Evolutionary conservation across 164 flowering plant species (phyloP), one percentile per base, ranked within the genome.

Genomic region (Piper betle): DNA sequence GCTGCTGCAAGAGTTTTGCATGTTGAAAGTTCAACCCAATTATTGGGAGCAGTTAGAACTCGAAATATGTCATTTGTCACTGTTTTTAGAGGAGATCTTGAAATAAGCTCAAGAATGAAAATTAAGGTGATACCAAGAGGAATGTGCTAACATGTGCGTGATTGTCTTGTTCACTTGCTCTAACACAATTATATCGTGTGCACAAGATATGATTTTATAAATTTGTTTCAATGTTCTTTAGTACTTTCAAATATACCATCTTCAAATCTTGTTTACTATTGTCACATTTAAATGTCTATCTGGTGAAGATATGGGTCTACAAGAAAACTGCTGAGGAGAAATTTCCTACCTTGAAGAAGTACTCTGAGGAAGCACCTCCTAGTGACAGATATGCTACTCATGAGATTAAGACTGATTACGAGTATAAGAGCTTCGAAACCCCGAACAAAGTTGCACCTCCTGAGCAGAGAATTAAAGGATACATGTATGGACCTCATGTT

Each of bases 381-480:
- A 76, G 77, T 61, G 92, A 88, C 71, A 88, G 70, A 73, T 85
- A 75, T 76, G 96, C 99, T 59, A 81, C 89, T 20, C 99, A 88
- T 76, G 96, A 90, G 77, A 73, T 93, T 64, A 93, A 93, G 76
- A 78, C 86, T 53, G 99, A 90, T 70, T 86, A 71, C 71, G 99
- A 90, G 64, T 90, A 88, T 68, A 90, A 80, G 73, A 83, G 73
- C 60, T 71, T 69, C 55, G 83, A 81, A 59, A 84, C 81, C 70
- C 69, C 94, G 43, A 67, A 68, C 63, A 80, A 76, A 77, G 73
- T 78, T 69, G 82, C 90, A 19, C 93, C 99, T 57, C 95, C 99
- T 41, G 99, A 93, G 56, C 92, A 90, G 77, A 85, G 97, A 71
- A 93, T 93, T 63, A 93, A 84, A 75, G 99, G 96, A 52, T 93